Evolutionary conservation across 805 yeast species (phyloP), one percentile per base, ranked within the genome.

Genomic region (Candida koratica): DNA sequence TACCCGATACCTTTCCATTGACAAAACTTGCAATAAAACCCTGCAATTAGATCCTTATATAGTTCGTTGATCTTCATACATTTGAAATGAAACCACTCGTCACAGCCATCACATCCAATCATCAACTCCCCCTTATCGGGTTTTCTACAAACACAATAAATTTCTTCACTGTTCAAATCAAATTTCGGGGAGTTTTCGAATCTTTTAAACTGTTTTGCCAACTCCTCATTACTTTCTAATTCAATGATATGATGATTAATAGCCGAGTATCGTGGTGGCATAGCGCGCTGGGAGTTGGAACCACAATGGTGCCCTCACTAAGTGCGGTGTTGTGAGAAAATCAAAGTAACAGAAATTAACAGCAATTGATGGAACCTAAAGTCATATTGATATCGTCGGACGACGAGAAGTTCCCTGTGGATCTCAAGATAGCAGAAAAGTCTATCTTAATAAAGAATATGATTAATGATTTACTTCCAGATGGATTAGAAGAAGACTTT

Each of bases 71-170:
- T 53, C 35, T 69, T 70, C 71, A 88, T 75, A 54, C 97, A 89
- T 30, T 61, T 64, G 57, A 88, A 85, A 58, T 89, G 97, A 53
- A 72, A 89, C 97, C 97, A 89, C 40, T 86, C 96, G 51, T 87
- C 96, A 59, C 97, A 89, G 5, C 86, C 89, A 54, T 88, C 96
- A 55, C 97, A 88, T 0, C 84, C 86, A n/a, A 89, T 83, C 97
- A 89, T 89, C 53, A 88, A 61, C 39, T 77, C 80, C 2, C 69
- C 71, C 41, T 72, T 69, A 49, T 89, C 96, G 0, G 87, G 82
- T 42, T 71, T 73, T 25, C 93, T 69, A 55, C 97, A 88, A 0
- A 80, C 60, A 54, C 97, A 88, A 49, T 69, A 87, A 5, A 84
- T 61, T 46, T 81, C 85, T 44, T 80, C 84, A 15, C 80, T 67